A percentile compares a stretch with the other conserved stretches of the same genome.
These are phyloP conservation scores for Forsythia suspensa DNA, from an alignment of 257 asterid species.

Conservation along the genomic window DNA sequence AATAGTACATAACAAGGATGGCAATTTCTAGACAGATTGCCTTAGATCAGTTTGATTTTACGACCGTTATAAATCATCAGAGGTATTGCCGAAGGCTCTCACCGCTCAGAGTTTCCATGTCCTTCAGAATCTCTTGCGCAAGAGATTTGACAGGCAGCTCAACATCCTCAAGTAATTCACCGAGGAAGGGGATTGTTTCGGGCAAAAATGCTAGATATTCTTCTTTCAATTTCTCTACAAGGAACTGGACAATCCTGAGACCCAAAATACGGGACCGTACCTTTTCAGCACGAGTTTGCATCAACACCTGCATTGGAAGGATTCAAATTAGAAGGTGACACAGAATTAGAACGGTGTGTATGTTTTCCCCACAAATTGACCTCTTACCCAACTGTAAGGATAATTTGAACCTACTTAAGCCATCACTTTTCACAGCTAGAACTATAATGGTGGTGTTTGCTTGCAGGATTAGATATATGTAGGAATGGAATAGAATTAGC, in stretches of 20 bases:
- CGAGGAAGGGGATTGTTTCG: constrained; percentile 86
- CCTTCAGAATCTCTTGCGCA: constrained; percentile 78
- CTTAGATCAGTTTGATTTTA: background rate
- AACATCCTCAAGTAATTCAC: constrained; percentile 82
- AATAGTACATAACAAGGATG: background rate
- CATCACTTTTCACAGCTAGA: too few relatives aligned
- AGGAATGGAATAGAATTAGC: too few relatives aligned
- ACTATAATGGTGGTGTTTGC: too few relatives aligned
- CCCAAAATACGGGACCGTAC: constrained; percentile 73
- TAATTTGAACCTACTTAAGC: too few relatives aligned
- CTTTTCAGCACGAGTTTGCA: constrained; percentile 92
- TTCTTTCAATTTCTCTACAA: constrained; percentile 79
- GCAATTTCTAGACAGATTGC: background rate
- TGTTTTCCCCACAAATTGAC: background rate
- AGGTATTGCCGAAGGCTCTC: constrained; percentile 86
- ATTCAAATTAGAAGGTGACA: background rate
- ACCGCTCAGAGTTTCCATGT: constrained; percentile 79
- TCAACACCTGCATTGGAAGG: constrained; percentile 59
- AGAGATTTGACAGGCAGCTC: constrained; percentile 78
- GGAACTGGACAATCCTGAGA: constrained; percentile 59
- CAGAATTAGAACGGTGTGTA: background rate
- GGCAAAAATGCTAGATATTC: constrained; percentile 73
- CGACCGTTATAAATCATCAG: constrained; percentile 25
- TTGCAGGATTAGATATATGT: too few relatives aligned
- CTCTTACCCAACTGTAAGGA: too few relatives aligned